These are phyloP conservation scores for Senecio squalidus DNA, from an alignment of 140 eudicot species.

Conservation along the genomic window DNA sequence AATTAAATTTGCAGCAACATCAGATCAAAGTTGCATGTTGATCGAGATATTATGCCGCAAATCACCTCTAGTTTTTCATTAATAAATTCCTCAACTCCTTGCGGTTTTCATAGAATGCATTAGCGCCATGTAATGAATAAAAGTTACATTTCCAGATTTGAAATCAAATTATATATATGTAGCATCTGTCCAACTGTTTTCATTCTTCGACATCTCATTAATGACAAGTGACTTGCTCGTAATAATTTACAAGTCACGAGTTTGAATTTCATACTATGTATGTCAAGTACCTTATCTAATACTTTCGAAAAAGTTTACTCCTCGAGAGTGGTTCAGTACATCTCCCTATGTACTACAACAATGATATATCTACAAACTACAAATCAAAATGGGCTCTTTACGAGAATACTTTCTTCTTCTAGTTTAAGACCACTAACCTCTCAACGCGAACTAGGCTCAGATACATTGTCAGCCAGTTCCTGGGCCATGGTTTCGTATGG, in stretches of 20 bases:
- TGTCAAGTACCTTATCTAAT: background rate
- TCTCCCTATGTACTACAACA: background rate
- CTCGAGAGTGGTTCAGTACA: no score
- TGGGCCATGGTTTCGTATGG: constrained; percentile 69
- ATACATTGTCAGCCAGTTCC: constrained; percentile 33
- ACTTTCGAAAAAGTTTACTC: background rate
- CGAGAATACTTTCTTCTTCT: background rate
- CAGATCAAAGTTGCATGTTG: no score
- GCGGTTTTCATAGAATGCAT: no score
- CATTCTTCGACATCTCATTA: no score
- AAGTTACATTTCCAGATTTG: no score
- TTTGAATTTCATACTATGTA: background rate
- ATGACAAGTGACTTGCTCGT: background rate
- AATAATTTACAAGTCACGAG: background rate
- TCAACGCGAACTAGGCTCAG: constrained; percentile 2
- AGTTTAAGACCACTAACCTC: background rate
- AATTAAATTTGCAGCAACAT: no score
- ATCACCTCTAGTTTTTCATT: no score
- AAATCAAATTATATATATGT: no score
- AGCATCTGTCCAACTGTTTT: no score
- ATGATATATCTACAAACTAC: background rate
- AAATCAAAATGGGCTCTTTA: background rate
- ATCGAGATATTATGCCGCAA: no score
- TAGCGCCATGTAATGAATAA: no score
- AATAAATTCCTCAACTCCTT: no score